Conservation (phyloP, 225 moss, liverwort and hornwort genomes). For the Neckera pumila region DNA sequence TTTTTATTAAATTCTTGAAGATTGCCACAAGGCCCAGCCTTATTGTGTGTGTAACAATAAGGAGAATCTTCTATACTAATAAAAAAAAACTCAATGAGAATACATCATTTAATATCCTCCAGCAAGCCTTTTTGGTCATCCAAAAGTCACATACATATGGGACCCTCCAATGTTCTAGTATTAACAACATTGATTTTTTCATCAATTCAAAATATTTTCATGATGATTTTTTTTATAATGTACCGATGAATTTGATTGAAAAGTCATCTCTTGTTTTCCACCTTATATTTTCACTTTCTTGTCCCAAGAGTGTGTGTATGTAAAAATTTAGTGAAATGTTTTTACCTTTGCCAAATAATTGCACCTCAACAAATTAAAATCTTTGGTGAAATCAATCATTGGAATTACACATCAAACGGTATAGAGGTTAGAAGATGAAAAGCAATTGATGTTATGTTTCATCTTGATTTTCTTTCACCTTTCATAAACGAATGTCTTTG, state of each 20-base stretch:
- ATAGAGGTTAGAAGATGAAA: background rate
- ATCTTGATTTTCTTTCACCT: too few species aligned
- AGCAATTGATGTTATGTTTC: background rate
- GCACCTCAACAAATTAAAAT: too few species aligned
- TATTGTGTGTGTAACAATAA: background rate
- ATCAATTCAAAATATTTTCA: background rate
- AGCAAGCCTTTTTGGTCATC: background rate
- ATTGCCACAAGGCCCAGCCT: rapidly evolving
- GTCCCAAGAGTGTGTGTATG: rapidly evolving
- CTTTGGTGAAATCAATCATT: too few species aligned
- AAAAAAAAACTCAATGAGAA: background rate
- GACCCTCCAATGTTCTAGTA: rapidly evolving
- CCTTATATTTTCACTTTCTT: background rate
- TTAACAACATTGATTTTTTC: background rate
- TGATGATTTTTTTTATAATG: background rate
- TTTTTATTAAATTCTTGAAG: background rate
- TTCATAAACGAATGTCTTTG: background rate
- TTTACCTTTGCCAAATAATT: background rate
- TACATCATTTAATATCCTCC: background rate
- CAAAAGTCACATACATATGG: rapidly evolving
- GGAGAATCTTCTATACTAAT: background rate
- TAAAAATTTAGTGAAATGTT: background rate
- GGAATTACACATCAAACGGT: background rate
- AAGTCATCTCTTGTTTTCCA: background rate
- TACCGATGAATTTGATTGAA: background rate